A percentile compares a stretch with the other conserved stretches of the same genome.
Conservation (phyloP, 345 rosid species). For the Sapria himalayana region DNA sequence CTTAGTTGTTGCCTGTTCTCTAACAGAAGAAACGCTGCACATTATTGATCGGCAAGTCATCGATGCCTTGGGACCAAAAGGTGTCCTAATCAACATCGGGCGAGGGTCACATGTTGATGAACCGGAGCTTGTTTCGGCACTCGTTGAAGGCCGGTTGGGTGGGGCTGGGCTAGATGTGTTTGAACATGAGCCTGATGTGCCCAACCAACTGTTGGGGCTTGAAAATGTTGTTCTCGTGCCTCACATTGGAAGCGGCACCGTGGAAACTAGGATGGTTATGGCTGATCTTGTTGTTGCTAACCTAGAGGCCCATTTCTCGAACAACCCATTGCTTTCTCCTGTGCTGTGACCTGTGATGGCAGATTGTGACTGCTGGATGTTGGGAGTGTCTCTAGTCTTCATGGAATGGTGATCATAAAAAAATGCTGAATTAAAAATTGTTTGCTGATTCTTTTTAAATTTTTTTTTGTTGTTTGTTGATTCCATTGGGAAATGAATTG, state of each 20-base stretch:
- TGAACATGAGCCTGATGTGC: constrained; percentile 36
- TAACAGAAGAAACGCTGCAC: constrained; percentile 28
- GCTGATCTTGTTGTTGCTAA: constrained; percentile 33
- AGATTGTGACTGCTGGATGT: neutral
- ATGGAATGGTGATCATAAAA: too few relatives aligned
- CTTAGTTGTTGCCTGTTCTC: constrained; percentile 37
- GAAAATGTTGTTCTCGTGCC: constrained; percentile 41
- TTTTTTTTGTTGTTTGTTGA: too few relatives aligned
- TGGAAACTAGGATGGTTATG: constrained; percentile 29
- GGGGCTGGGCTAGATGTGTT: constrained; percentile 47
- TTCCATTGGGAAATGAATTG: too few relatives aligned
- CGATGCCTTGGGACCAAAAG: constrained; percentile 40
- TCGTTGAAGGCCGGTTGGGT: constrained; percentile 34
- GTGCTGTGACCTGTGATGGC: constrained; percentile 16
- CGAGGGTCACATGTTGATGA: constrained; percentile 39
- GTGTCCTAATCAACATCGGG: constrained; percentile 43
- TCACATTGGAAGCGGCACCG: constrained; percentile 35
- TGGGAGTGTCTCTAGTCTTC: too few relatives aligned
- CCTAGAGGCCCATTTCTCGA: constrained; percentile 31
- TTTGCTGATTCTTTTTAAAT: too few relatives aligned
- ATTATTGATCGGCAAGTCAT: constrained; percentile 23
- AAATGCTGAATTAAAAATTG: too few relatives aligned
- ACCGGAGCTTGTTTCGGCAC: constrained; percentile 36
- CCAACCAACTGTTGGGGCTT: constrained; percentile 23
- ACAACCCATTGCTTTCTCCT: constrained; percentile 21